A percentile compares a stretch with the other conserved stretches of the same genome.
Conservation (phyloP, 1,284 basidiomycete genomes). For the Phylloporus sp. region DNA sequence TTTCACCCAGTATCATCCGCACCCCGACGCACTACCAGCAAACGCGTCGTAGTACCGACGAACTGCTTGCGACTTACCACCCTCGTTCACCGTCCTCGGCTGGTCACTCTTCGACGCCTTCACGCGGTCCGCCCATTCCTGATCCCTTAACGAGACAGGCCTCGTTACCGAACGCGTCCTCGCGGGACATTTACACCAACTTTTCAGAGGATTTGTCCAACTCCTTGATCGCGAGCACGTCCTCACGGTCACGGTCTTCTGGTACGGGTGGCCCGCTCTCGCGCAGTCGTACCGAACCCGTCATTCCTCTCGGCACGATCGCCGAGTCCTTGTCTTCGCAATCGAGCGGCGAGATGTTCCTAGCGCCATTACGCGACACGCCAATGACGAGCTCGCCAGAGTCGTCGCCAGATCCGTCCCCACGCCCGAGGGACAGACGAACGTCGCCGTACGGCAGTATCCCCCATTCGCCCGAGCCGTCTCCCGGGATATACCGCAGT, state of each 20-base stretch:
- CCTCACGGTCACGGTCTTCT: conserved; percentile 23
- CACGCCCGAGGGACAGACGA: conserved; percentile 21
- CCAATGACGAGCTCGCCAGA: conserved; percentile 13
- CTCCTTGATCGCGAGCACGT: conserved; percentile 49
- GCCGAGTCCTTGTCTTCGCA: conserved; percentile 38
- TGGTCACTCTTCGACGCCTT: conserved; percentile 20
- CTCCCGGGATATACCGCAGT: conserved; percentile 26
- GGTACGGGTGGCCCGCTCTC: conserved; percentile 17
- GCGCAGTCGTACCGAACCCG: conserved; percentile 42
- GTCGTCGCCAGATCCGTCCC: conserved; percentile 31
- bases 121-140: conserved; percentile 19
- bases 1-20: conserved; percentile 65
- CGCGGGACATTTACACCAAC: conserved; percentile 35
- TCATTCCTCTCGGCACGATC: conserved; percentile 36
- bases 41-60: conserved; percentile 27
- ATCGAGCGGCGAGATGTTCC: conserved; percentile 32
- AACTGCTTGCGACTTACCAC: conserved; percentile 17
- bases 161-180: conserved; percentile 31
- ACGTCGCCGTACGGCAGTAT: conserved; percentile 28
- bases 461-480: conserved; percentile 26
- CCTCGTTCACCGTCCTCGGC: conserved; percentile 33
- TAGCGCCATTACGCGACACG: conserved; percentile 27
- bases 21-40: conserved; percentile 48
- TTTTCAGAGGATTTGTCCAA: conserved; percentile 60
- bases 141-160: conserved; percentile 32